A percentile compares a stretch with the other conserved stretches of the same genome.
Evolutionary conservation across 2,329 filamentous ascomycete genomes (phyloP).

Genomic region (Alternaria longipes): DNA sequence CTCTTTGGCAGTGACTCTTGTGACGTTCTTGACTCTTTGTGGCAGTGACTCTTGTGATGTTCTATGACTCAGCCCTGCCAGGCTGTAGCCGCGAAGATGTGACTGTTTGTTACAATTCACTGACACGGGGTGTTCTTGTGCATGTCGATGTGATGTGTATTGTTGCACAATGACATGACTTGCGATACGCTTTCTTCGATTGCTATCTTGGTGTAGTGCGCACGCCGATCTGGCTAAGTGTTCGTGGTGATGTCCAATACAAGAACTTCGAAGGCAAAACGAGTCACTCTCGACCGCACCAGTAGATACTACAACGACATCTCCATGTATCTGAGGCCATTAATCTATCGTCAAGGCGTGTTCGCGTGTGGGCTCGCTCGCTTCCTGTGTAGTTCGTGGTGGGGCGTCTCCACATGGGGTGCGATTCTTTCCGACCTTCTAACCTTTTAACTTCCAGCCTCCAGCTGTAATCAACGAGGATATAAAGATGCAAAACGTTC

Average conservation of each 20-base stretch:
- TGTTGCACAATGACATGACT: not conserved
- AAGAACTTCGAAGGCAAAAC: not conserved
- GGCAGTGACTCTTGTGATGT: conserved; percentile 1
- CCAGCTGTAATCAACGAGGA: not conserved
- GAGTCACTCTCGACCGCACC: not conserved
- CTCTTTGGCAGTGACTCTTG: conserved; percentile 12
- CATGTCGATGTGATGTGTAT: not conserved
- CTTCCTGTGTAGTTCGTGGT: not conserved
- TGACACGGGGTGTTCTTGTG: not conserved
- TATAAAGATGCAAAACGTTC: accelerated
- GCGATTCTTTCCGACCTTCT: conserved; percentile 2
- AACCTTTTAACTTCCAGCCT: not conserved
- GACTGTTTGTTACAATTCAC: not conserved
- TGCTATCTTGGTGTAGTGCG: not conserved
- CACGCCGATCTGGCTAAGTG: not conserved
- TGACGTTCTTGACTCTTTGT: not conserved
- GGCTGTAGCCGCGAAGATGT: not conserved
- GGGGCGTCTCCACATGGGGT: not conserved
- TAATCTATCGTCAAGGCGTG: not conserved
- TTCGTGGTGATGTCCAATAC: not conserved
- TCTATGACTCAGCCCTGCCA: conserved; percentile 5
- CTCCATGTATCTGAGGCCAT: not conserved
- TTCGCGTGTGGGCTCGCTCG: not conserved
- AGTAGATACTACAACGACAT: not conserved
- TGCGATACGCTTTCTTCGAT: not conserved